A percentile compares a stretch with the other conserved stretches of the same genome.
Evolutionary conservation across 2,329 filamentous ascomycete species (phyloP).

Genomic region (Talaromyces sp.): DNA sequence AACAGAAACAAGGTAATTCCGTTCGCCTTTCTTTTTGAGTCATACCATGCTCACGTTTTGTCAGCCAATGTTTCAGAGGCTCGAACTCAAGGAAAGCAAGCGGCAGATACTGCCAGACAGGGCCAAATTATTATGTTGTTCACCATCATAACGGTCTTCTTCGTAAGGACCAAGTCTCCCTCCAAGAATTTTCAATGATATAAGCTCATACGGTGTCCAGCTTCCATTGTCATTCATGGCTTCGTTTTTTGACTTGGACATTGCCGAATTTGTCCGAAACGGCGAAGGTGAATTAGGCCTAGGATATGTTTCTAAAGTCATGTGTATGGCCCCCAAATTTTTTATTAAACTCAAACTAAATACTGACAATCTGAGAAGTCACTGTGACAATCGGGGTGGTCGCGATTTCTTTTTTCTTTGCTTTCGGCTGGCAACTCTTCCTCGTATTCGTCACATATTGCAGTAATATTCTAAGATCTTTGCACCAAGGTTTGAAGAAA

Average conservation of each 20-base stretch:
- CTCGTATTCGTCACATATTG: neutral
- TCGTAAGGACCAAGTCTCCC: neutral
- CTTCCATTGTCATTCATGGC: constrained; percentile 3
- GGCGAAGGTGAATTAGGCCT: neutral
- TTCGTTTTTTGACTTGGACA: constrained; percentile 2
- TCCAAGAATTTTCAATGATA: neutral
- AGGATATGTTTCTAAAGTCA: neutral
- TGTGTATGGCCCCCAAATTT: neutral
- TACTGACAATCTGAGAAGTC: neutral
- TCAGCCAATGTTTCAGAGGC: constrained; percentile 6
- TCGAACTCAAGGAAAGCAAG: constrained; percentile 5
- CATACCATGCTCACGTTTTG: neutral
- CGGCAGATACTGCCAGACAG: constrained; percentile 3
- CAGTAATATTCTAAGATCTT: neutral
- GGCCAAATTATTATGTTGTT: constrained; percentile 5
- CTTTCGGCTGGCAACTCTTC: neutral
- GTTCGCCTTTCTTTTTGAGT: neutral
- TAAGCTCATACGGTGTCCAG: neutral
- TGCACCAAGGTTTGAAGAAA: neutral
- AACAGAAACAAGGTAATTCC: neutral
- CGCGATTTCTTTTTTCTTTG: neutral
- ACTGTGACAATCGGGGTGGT: neutral
- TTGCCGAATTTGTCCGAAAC: constrained; percentile 5
- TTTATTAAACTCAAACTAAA: neutral
- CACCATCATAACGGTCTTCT: constrained; percentile 6